Evolutionary conservation across 495 filamentous ascomycete genomes (phyloP), one percentile per base, ranked within the genome.

Genomic region (Tuber magnatum): DNA sequence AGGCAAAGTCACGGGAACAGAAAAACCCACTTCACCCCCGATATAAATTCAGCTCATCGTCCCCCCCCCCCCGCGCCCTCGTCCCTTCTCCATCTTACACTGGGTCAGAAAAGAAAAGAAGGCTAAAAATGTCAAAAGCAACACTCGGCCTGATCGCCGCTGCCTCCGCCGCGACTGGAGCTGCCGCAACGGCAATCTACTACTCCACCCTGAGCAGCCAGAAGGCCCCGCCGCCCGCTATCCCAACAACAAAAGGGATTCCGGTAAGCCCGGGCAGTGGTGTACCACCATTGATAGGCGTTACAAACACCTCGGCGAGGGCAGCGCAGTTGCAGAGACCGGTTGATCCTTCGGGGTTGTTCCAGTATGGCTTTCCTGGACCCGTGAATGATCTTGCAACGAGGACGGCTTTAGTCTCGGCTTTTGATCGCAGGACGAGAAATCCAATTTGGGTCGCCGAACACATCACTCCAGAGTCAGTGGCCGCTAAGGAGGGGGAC

Each of bases 381-480:
- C 96, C 95, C 44, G 84, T 94, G 42, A 87, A 89, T 80, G 95
- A 99, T 84, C 88, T 96, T 73, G 91, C 92, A 61, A 87, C 89
- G 51, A 88, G 92, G 22, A 83, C 88, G 4, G 90, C 92, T 39
- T 87, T 97, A 48, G 87, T 93, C 76, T 97, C 93, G 41, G 90
- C 91, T 80, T 99, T 90, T 86, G 94, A 99, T 84, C 92, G 95
- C 16, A 92, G 94, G 74, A 92, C 91, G 72, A 91, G 93, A 80
- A 99, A 98, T 83, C 95, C 95, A 3, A 84, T 90, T 82, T 99
- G 95, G 95, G 95, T 97, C 12, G 94, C 90, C 73, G 95, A 99
- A 85, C 95, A 99, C 87, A 97, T 99, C 84, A 99, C 95, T 0
- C 90, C 93, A n/a, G 87, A 88, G 39, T 97, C 94, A 0, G 88